phyloP scores from a whole-genome alignment of 2,329 filamentous ascomycete genomes.

The Stachybotrys chlorohalonatus region DNA sequence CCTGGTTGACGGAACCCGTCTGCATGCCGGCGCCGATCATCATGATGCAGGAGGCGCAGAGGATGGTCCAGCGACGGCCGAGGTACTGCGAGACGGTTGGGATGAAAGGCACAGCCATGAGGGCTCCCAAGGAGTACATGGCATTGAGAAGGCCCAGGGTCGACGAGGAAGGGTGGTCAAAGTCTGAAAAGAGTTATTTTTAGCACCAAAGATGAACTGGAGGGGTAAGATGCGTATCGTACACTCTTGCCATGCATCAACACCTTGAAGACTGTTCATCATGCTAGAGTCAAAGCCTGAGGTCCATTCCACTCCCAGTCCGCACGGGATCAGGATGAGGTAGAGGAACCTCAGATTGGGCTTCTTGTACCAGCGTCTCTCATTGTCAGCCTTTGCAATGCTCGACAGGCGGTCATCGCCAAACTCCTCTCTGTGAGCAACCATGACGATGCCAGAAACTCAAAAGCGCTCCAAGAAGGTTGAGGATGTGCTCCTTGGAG shows the following conservation, averaged over 20 bases:
- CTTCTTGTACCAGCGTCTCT: slow-evolving; percentile 27
- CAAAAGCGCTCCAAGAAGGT: not conserved
- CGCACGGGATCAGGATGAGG: slow-evolving; percentile 28
- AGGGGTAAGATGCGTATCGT: not conserved
- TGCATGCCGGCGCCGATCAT: slow-evolving; percentile 7
- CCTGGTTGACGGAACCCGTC: slow-evolving; percentile 10
- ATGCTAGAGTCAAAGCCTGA: slow-evolving; percentile 32
- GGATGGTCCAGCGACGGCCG: slow-evolving; percentile 27
- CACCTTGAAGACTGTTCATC: slow-evolving; percentile 33
- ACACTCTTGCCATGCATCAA: slow-evolving; percentile 28
- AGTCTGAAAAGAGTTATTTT: slow-evolving; percentile 17
- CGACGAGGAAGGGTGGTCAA: slow-evolving; percentile 27
- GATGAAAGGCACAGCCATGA: slow-evolving; percentile 31
- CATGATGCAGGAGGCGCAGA: slow-evolving; percentile 17
- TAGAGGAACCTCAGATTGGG: slow-evolving; percentile 28
- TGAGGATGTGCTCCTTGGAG: not conserved
- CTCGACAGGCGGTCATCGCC: slow-evolving; percentile 22
- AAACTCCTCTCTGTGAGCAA: slow-evolving; percentile 21
- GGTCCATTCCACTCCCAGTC: slow-evolving; percentile 33
- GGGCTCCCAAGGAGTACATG: slow-evolving; percentile 31
- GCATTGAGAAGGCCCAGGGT: slow-evolving; percentile 32
- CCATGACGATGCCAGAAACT: not conserved
- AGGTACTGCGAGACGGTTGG: slow-evolving; percentile 25
- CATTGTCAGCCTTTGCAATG: slow-evolving; percentile 24
- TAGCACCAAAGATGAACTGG: no score